Percentiles rank a stretch among this genome's conserved stretches.
Conservation (phyloP, 352 stramenopile species). For the Globisporangium heterothallicum region DNA sequence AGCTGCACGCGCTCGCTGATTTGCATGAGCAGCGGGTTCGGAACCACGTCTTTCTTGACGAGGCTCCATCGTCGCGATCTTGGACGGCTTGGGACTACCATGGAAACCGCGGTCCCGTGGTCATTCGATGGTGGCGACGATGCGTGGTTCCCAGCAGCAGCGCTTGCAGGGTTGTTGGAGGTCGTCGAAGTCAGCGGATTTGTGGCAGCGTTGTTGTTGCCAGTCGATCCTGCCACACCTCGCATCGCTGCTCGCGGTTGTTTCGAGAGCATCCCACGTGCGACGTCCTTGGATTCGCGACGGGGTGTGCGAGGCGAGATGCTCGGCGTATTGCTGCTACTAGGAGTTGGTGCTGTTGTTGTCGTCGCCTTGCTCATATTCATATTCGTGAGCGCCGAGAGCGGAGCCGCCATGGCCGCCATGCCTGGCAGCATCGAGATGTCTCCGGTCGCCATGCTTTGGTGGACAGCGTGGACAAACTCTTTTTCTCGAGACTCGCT, state of each 20-base stretch:
- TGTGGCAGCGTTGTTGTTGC: slow-evolving; percentile 1
- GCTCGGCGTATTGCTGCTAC: background rate
- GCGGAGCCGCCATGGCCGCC: slow-evolving; percentile 10
- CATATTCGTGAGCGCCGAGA: background rate
- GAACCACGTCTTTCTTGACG: slow-evolving; percentile 22
- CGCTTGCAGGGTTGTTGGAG: background rate
- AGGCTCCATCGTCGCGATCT: slow-evolving; percentile 13
- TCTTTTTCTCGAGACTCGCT: too few relatives aligned
- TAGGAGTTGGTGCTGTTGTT: background rate
- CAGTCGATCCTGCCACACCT: background rate
- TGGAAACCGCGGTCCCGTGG: background rate
- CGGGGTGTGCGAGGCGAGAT: slow-evolving; percentile 2
- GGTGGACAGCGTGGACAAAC: background rate
- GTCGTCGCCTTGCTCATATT: background rate
- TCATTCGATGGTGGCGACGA: background rate
- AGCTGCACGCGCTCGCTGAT: slow-evolving; percentile 57
- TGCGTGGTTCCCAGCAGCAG: too few relatives aligned
- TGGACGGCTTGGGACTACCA: background rate
- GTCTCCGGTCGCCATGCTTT: background rate
- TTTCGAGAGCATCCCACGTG: slow-evolving; percentile 9
- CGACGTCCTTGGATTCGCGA: slow-evolving; percentile 10
- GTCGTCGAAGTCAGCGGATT: too few relatives aligned
- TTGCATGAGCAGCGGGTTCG: slow-evolving; percentile 51
- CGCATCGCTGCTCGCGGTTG: slow-evolving; percentile 9
- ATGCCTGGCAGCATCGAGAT: slow-evolving; percentile 6